A percentile compares a stretch with the other conserved stretches of the same genome.
Conservation (phyloP, 208 protist genomes). For the Leishmania tropica region DNA sequence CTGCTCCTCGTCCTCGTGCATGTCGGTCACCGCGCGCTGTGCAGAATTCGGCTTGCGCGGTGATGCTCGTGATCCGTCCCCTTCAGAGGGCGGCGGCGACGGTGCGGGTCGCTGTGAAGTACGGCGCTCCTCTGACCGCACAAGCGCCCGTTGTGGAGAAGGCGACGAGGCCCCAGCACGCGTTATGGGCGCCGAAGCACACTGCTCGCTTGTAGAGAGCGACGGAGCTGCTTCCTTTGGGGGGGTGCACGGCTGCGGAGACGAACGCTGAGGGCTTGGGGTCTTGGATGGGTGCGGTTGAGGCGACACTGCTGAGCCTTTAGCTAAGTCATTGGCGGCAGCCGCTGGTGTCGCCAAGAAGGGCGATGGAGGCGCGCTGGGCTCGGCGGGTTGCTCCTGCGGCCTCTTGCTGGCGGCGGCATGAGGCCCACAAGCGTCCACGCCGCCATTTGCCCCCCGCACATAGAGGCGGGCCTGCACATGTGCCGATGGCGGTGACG, state of each 20-base stretch:
- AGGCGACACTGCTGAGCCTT: neutral
- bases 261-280: neutral
- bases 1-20: constrained; percentile 18
- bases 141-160: neutral
- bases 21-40: neutral
- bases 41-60: neutral
- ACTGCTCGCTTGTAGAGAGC: neutral
- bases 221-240: neutral
- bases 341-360: neutral
- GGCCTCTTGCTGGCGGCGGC: neutral
- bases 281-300: neutral
- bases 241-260: neutral
- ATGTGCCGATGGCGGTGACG: constrained; percentile 26
- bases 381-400: neutral
- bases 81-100: neutral
- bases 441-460: too few species aligned
- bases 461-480: neutral
- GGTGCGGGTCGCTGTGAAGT: neutral
- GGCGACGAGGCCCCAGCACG: neutral
- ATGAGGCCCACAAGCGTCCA: neutral
- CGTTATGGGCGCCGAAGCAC: neutral
- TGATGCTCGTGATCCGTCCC: neutral
- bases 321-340: neutral
- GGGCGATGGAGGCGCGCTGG: neutral
- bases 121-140: neutral